These are phyloP conservation scores for Solanum okadae DNA, from an alignment of 257 asterid species.

Conservation along the genomic window DNA sequence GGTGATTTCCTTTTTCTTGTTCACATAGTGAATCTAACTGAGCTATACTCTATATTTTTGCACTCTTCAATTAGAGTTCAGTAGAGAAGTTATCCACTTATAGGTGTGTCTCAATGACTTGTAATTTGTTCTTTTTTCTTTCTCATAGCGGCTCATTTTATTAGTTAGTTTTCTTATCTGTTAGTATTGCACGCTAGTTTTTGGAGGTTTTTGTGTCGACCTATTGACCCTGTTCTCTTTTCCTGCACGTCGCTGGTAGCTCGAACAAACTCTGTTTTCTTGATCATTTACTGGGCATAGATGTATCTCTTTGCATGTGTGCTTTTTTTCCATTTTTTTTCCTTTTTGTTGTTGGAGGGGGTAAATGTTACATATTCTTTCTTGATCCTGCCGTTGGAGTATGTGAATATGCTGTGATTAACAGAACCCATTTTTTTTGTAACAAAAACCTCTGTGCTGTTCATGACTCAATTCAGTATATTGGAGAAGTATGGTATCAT, in stretches of 20 bases:
- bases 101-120: neutral
- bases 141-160: neutral
- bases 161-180: neutral
- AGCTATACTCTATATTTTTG: neutral
- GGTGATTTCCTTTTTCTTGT: slow-evolving; percentile 39
- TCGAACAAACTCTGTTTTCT: neutral
- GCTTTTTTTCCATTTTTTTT: neutral
- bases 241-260: neutral
- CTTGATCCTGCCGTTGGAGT: neutral
- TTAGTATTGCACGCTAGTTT: neutral
- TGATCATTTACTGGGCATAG: neutral
- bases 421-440: neutral
- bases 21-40: neutral
- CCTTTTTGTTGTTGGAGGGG: neutral
- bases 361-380: neutral
- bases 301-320: neutral
- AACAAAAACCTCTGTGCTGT: neutral
- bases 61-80: neutral
- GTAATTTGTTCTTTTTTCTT: neutral
- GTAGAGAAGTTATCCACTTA: neutral
- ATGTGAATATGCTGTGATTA: neutral
- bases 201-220: neutral
- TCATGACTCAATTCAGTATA: neutral
- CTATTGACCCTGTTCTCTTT: neutral
- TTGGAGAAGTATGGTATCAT: neutral